A percentile compares a stretch with the other conserved stretches of the same genome.
Conservation (phyloP, 768 basidiomycete species). For the Termitomyces sp. region DNA sequence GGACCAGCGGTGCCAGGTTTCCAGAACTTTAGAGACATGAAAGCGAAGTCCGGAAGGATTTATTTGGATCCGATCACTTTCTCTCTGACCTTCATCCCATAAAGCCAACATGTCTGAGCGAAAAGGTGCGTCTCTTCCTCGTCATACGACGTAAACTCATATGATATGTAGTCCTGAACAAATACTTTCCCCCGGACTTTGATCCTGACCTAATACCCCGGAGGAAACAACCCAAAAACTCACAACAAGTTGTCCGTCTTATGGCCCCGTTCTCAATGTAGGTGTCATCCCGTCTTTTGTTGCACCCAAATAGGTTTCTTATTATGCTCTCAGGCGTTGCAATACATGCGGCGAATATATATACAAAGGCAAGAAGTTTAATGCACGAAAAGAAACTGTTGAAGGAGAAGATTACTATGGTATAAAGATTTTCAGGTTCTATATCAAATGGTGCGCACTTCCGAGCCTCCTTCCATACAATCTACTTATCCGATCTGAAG, state of each 20-base stretch:
- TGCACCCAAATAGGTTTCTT: not conserved
- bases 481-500: slow-evolving; percentile 33
- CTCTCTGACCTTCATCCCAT: slow-evolving; percentile 8
- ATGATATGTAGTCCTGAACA: slow-evolving; percentile 68
- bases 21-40: slow-evolving; percentile 74
- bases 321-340: slow-evolving; percentile 57
- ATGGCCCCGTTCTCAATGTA: slow-evolving; percentile 99
- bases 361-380: slow-evolving; percentile 99
- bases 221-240: slow-evolving; percentile 85
- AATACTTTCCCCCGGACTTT: slow-evolving; percentile 97
- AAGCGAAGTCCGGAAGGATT: not conserved
- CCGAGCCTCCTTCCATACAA: not conserved
- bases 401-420: slow-evolving; percentile 97
- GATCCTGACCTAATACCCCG: slow-evolving; percentile 95
- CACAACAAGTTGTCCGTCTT: slow-evolving; percentile 94
- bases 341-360: slow-evolving; percentile 98
- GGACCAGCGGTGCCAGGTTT: slow-evolving; percentile 84
- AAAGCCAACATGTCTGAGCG: slow-evolving; percentile 68
- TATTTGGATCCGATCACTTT: slow-evolving; percentile 11
- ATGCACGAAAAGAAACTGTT: slow-evolving; percentile 97
- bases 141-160: not conserved
- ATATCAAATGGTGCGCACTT: slow-evolving; percentile 78
- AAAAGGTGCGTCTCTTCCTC: slow-evolving; percentile 46
- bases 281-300: slow-evolving; percentile 17
- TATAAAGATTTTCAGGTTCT: slow-evolving; percentile 94